Evolutionary conservation across 176 grass and related monocot genomes (phyloP).

Genomic region (Olyra latifolia): DNA sequence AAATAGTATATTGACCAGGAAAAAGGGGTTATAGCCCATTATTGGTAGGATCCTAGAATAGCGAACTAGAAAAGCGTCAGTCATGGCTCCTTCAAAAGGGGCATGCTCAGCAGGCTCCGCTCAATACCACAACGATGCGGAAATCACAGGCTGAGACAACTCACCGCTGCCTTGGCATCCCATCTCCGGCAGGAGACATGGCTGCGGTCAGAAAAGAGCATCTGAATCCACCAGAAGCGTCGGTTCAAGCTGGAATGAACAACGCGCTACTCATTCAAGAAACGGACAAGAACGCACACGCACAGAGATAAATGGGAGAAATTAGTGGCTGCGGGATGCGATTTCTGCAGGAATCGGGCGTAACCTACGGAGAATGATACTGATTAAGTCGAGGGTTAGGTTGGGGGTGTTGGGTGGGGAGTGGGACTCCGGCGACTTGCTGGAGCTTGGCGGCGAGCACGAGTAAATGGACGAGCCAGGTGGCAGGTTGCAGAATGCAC

Average conservation of each 20-base stretch:
- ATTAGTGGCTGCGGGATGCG: not conserved
- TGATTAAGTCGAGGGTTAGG: too few relatives aligned
- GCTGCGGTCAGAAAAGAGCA: not conserved
- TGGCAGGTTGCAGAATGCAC: too few relatives aligned
- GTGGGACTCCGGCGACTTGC: not conserved
- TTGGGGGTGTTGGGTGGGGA: not conserved
- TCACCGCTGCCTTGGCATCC: not conserved
- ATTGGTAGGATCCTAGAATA: not conserved
- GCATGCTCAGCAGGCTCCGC: not conserved
- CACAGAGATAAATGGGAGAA: not conserved
- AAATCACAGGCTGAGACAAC: not conserved
- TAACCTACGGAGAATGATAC: constrained; percentile 12
- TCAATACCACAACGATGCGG: not conserved
- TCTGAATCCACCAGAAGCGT: not conserved
- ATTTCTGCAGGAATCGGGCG: not conserved
- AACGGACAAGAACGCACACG: not conserved
- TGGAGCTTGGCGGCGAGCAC: not conserved
- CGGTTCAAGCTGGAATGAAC: not conserved
- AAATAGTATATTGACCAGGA: not conserved
- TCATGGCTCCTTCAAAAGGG: not conserved
- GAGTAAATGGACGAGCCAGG: too few relatives aligned
- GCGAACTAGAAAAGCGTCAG: not conserved
- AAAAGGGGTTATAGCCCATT: not conserved
- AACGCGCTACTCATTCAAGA: not conserved
- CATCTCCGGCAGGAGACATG: constrained; percentile 14